These are phyloP conservation scores for Neurospora cerealis DNA, from an alignment of 495 filamentous ascomycete species.

Conservation along the genomic window DNA sequence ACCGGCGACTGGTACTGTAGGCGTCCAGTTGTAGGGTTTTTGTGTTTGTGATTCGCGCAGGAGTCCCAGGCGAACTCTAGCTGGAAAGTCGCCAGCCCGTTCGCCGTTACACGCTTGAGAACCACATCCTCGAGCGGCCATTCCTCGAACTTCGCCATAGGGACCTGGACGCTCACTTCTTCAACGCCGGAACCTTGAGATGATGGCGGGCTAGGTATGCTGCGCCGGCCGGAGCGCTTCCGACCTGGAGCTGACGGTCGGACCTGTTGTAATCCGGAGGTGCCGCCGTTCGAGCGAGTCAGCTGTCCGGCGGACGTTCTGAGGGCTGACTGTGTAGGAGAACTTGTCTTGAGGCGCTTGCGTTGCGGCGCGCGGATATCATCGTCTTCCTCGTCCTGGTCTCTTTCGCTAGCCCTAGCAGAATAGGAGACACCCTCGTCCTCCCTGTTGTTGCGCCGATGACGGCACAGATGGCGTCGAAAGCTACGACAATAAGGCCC, in stretches of 20 bases:
- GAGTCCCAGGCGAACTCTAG: too few species aligned
- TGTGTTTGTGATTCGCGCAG: too few species aligned
- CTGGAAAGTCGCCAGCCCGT: too few species aligned
- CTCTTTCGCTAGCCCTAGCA: neutral
- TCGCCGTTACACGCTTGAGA: too few species aligned
- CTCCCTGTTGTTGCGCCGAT: neutral
- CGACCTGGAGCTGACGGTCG: neutral
- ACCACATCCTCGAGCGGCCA: too few species aligned
- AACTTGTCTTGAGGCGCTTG: constrained; percentile 4
- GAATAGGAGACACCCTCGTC: neutral
- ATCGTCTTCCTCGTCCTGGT: constrained; percentile 5
- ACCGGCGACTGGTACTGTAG: too few species aligned
- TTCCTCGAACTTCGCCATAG: too few species aligned
- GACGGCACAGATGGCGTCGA: constrained; percentile 1
- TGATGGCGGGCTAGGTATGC: constrained; percentile 2
- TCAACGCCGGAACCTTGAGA: neutral
- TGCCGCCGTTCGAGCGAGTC: neutral
- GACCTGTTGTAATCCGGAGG: constrained; percentile 2
- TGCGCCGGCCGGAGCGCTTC: constrained; percentile 1
- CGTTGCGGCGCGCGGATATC: neutral
- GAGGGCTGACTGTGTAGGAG: neutral
- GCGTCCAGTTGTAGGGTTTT: too few species aligned
- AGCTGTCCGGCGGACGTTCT: too few species aligned
- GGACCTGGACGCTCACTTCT: too few species aligned
- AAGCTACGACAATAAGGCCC: too few species aligned